phyloP scores from a whole-genome alignment of 495 filamentous ascomycete genomes.

The Aspergillus ostianus region DNA sequence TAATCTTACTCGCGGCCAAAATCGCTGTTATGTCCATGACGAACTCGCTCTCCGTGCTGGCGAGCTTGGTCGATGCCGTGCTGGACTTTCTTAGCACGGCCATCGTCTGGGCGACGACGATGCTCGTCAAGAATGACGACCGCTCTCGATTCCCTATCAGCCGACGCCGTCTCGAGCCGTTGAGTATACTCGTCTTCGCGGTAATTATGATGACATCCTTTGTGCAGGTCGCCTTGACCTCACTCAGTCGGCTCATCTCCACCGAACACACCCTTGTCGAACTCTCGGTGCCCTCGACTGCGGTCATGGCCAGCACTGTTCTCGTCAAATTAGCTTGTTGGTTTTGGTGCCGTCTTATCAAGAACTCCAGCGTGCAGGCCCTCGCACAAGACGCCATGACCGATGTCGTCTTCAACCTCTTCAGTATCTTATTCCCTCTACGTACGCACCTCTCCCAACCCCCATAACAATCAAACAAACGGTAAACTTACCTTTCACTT shows the following conservation, averaged over 20 bases:
- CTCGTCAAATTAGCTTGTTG: conserved; percentile 80
- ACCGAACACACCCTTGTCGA: conserved; percentile 66
- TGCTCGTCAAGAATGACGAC: conserved; percentile 70
- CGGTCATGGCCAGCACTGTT: conserved; percentile 80
- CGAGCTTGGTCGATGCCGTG: conserved; percentile 82
- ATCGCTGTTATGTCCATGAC: conserved; percentile 75
- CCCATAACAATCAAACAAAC: background rate
- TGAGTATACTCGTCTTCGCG: conserved; percentile 79
- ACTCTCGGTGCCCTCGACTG: conserved; percentile 69
- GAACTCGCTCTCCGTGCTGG: conserved; percentile 82
- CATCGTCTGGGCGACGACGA: conserved; percentile 81
- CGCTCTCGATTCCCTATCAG: conserved; percentile 82
- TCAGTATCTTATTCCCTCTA: conserved; percentile 67
- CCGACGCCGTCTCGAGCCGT: conserved; percentile 69
- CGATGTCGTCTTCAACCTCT: conserved; percentile 85
- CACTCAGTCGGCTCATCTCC: conserved; percentile 62
- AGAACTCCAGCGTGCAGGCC: conserved; percentile 85
- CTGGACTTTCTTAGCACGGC: conserved; percentile 84
- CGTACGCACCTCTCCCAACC: conserved; percentile 12
- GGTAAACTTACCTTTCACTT: conserved; percentile 5
- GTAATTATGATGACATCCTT: conserved; percentile 88
- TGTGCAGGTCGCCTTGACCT: conserved; percentile 76
- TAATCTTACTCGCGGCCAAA: conserved; percentile 74
- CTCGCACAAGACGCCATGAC: conserved; percentile 68
- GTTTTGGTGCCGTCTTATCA: conserved; percentile 87